phyloP scores from a whole-genome alignment of 352 stramenopile species.

The Pythium monospermum region DNA sequence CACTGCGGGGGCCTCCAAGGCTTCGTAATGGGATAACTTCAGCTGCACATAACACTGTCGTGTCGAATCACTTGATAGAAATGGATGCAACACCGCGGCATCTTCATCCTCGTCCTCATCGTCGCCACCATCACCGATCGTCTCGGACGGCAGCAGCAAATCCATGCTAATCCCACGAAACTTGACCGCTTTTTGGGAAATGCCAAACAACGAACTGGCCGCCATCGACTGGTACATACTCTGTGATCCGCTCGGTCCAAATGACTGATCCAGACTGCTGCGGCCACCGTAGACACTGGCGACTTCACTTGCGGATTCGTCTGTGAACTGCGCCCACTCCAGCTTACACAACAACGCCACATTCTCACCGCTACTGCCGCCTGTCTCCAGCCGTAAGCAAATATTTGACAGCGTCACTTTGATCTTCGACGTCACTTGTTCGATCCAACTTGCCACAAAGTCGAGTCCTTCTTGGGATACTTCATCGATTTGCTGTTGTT shows the following conservation, averaged over 20 bases:
- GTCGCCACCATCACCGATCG: slow-evolving; percentile 9
- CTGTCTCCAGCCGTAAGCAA: slow-evolving; percentile 69
- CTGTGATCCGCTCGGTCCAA: slow-evolving; percentile 8
- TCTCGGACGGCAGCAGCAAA: slow-evolving; percentile 42
- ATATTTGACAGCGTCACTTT: slow-evolving; percentile 87
- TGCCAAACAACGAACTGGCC: slow-evolving; percentile 72
- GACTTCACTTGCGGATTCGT: slow-evolving; percentile 76
- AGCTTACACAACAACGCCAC: slow-evolving; percentile 69
- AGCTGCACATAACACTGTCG: slow-evolving; percentile 80
- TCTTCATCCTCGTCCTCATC: slow-evolving; percentile 36
- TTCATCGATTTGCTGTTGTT: slow-evolving; percentile 66
- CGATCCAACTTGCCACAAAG: slow-evolving; percentile 88
- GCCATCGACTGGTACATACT: slow-evolving; percentile 73
- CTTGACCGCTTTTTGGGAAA: slow-evolving; percentile 83
- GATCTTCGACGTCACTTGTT: slow-evolving; percentile 88
- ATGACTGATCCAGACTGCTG: slow-evolving; percentile 4
- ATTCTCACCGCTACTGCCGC: slow-evolving; percentile 40
- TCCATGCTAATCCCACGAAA: slow-evolving; percentile 82
- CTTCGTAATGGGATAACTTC: slow-evolving; percentile 77
- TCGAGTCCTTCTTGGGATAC: slow-evolving; percentile 87
- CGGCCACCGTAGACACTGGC: slow-evolving; percentile 58
- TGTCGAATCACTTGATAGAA: slow-evolving; percentile 58
- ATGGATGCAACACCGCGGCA: slow-evolving; percentile 29
- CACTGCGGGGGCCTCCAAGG: slow-evolving; percentile 57
- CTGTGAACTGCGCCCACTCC: slow-evolving; percentile 79